Base-by-base conservation (phyloP, 2,329 filamentous ascomycete genomes). In the Aspergillus fructus region DNA sequence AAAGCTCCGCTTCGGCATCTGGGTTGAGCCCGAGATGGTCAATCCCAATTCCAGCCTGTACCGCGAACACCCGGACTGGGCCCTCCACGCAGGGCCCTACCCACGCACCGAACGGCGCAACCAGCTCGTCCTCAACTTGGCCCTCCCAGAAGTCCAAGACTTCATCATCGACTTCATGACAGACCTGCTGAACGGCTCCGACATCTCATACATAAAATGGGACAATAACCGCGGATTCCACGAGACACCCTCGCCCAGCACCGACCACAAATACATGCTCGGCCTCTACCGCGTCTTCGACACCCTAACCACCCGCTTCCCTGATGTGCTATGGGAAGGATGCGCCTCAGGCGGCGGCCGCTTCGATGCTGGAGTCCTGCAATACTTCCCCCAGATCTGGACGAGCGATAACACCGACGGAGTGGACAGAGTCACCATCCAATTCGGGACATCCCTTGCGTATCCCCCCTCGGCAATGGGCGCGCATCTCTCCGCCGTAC, bases 11-110 rank as follows among this genome's bases (percentile, higher is more conserved):
- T 89, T 89, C 61, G 86, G 86, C 15, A 77, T 89, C 3, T 89
- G 86, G 86, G 78, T 89, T 2, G 86, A 89, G 66, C 85, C 85
- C 0, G 86, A 89, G 63, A 89, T 89, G 86, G 81, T 88, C 49
- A 87, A 85, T 56, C 81, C 83, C 1, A 82, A 85, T 53, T 88
- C 85, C 0, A 80, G 76, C 2, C 75, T 89, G 2, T 89, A 88
- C 66, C 69, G 78, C 1, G 73, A 83, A 45, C 85, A 89, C 61
- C 85, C 86, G 0, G 85, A 88, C 55, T 89, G 85, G 86, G 84
- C 78, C 3, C 64, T 89, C 52, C 81, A 85, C 55, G 81, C 84
- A 0, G 83, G 82, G 4, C 68, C 75, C 0, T 83, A 89, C 64
- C 76, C 81, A 1, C 79, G 84, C 12, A 86, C 81, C 0, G 72